Base-by-base conservation (phyloP, 1,284 basidiomycete genomes). In the Marasmius fiardii region DNA sequence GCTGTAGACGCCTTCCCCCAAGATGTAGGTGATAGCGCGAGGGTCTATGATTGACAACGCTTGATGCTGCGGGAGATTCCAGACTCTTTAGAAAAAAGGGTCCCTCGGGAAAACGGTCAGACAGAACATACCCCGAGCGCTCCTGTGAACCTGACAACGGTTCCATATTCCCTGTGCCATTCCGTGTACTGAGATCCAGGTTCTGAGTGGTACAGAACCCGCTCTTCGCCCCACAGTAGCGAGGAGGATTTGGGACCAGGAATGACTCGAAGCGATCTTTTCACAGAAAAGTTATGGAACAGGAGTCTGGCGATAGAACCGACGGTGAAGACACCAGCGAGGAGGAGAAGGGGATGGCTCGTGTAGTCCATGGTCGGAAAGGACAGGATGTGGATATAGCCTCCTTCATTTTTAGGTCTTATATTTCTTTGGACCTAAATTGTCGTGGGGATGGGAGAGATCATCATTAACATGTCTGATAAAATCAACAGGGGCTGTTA, bases 191-290 rank as follows among this genome's bases (percentile, higher is more conserved):
- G 71, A 7, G 69, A 67, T 11, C 82, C 82, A 50, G 82, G 82
- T 18, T 64, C 34, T 28, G 67, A 69, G 52, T 75, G 70, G 58
- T 80, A 83, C 14, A 85, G 73, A 21, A 69, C 58, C 74, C 78
- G 79, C 59, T 83, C 82, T 60, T 83, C 76, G 0, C 82, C 83
- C 82, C 82, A 85, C 2, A 85, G 55, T 53, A 74, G 65, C 20
- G 81, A 83, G 21, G 67, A 73, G 10, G 69, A 37, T 34, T 61
- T 64, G 5, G 81, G 82, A 1, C 81, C 80, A 33, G 79, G 79
- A 26, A 83, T 65, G 55, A 73, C 71, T 53, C 69, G 61, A 52
- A 83, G 67, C 26, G 64, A 51, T 35, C 67, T 54, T 1, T 69
- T 60, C 52, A 65, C 56, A 21, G 66, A 67, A 43, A 75, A 12